Evolutionary conservation across 495 filamentous ascomycete genomes (phyloP), one percentile per base, ranked within the genome.

Genomic region (Tetracladium marchalianum): DNA sequence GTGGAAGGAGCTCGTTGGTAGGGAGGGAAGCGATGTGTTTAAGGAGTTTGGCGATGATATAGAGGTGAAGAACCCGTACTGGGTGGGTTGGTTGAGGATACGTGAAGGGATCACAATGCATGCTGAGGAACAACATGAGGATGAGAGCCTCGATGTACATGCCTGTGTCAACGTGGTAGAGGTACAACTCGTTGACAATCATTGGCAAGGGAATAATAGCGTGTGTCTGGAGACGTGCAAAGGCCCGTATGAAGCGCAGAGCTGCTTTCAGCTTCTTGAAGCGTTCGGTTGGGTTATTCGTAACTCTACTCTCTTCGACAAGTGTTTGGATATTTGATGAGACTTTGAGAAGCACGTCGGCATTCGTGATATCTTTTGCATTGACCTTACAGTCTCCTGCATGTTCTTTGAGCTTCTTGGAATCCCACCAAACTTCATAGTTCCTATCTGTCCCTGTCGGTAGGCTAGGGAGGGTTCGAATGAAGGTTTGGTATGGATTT

Each of bases 111-210:
- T 54, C 47, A 39, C 53, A 49, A 12, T 49, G 41, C 8, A 56
- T 22, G 32, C 37, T 42, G 8, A 49, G 27, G 36, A 46, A 52
- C 1, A 56, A 41, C 2, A 52, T 19, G 11, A 46, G 24, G 5
- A 34, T 32, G 1, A 56, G 45, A 5, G 53, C 53, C 34, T 35
- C n/a, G 11, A 35, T 5, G 33, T 42, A 56, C 10, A n/a, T 38
- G 13, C 32, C 17, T 4, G 2, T 13, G 15, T 50, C 43, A 12
- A 56, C 13, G 31, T 47, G 49, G 11, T 31, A 10, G 34, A 56
- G 44, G 19, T 51, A 56, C 15, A 52, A 5, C 18, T 52, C 53
- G 32, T 56, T 27, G 5, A 56, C 18, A 5, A 56, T 46, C 5
- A 33, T 36, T 4, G 49, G 53, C 9, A 45, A 41, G 13, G 53